Percentiles rank a stretch among this genome's conserved stretches.
phyloP scores from a whole-genome alignment of 2,329 filamentous ascomycete genomes.

The Sporothrix humicola region DNA sequence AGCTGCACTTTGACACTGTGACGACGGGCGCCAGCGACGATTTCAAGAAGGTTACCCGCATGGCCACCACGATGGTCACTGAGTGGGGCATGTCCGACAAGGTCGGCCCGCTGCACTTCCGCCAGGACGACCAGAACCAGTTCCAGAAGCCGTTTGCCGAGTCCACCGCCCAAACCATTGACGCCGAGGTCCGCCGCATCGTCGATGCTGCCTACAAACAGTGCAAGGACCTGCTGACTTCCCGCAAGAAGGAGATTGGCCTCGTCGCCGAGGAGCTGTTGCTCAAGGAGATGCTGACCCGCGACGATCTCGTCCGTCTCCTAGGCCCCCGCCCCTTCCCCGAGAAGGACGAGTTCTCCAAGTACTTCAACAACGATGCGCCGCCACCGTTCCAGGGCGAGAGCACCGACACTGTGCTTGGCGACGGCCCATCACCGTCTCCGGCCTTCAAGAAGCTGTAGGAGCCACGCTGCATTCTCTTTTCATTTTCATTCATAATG shows the following conservation, averaged over 20 bases:
- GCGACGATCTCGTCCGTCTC: slow-evolving; percentile 90
- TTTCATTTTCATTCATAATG: neutral
- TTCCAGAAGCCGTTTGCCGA: slow-evolving; percentile 96
- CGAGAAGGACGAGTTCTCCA: slow-evolving; percentile 86
- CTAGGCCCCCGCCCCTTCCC: slow-evolving; percentile 84
- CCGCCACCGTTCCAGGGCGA: slow-evolving; percentile 59
- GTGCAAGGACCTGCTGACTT: slow-evolving; percentile 80
- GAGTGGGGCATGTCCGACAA: slow-evolving; percentile 98
- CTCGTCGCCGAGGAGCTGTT: slow-evolving; percentile 92
- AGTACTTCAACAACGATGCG: slow-evolving; percentile 80
- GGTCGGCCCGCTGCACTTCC: slow-evolving; percentile 90
- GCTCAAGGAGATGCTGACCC: slow-evolving; percentile 84
- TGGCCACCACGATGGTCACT: slow-evolving; percentile 98
- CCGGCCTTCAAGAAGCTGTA: slow-evolving; percentile 32
- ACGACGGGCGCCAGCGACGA: slow-evolving; percentile 95
- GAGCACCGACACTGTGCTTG: slow-evolving; percentile 48
- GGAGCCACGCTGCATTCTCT: neutral
- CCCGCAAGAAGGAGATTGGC: slow-evolving; percentile 87
- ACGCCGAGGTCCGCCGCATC: slow-evolving; percentile 87
- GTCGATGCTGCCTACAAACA: slow-evolving; percentile 91
- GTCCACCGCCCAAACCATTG: slow-evolving; percentile 89
- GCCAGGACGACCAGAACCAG: slow-evolving; percentile 74
- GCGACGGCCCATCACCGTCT: neutral
- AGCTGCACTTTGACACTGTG: slow-evolving; percentile 95
- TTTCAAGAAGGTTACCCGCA: slow-evolving; percentile 96